Percentiles rank a stretch among this genome's conserved stretches.
Conservation (phyloP, 208 protist genomes). For the Phytomonas sp. region DNA sequence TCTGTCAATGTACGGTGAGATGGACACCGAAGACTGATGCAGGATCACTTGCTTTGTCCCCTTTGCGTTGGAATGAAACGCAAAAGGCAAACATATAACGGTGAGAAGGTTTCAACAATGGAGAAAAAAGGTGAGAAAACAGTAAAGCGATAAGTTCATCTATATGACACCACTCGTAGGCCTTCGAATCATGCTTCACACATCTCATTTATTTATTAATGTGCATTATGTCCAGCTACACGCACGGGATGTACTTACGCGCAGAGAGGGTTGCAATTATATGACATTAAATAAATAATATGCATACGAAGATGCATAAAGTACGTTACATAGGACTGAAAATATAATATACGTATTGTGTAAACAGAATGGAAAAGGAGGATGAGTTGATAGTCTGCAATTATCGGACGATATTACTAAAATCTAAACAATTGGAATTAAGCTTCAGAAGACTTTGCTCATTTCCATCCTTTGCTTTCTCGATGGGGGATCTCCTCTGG, state of each 20-base stretch:
- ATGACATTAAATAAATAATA: not conserved
- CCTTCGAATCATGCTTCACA: too few species aligned
- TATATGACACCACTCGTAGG: too few species aligned
- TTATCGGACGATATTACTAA: not conserved
- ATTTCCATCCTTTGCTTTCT: not conserved
- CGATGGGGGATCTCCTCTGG: not conserved
- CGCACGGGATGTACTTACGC: too few species aligned
- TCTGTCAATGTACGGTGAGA: not conserved
- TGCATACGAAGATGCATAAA: not conserved
- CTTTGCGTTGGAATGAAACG: not conserved
- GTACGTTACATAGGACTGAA: not conserved
- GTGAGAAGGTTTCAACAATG: not conserved
- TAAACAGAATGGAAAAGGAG: not conserved
- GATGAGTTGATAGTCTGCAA: not conserved
- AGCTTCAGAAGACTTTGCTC: not conserved
- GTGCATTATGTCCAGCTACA: too few species aligned
- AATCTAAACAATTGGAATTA: not conserved
- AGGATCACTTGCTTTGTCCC: not conserved
- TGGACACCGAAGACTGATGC: not conserved
- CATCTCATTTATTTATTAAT: too few species aligned
- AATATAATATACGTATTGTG: not conserved
- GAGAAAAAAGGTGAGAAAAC: not conserved
- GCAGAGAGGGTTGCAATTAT: not conserved
- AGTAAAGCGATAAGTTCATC: too few species aligned
- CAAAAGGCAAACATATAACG: constrained; percentile 2